A percentile compares a stretch with the other conserved stretches of the same genome.
Conservation (phyloP, 225 moss, liverwort and hornwort genomes). For the Takakia lepidozioides region DNA sequence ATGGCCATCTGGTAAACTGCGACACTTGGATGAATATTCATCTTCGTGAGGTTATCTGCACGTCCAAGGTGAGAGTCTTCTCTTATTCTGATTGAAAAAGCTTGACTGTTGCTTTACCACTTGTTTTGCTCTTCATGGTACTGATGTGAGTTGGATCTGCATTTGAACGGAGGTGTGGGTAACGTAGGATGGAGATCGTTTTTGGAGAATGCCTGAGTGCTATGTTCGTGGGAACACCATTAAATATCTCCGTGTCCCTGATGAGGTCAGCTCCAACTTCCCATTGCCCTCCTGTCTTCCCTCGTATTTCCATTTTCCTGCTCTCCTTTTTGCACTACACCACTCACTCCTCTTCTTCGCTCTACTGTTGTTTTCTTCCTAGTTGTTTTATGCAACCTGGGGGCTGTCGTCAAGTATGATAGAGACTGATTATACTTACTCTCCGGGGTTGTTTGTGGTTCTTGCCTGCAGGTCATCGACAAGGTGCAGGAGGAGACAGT, state of each 20-base stretch:
- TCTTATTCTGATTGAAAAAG: neutral
- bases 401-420: no score
- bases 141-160: no score
- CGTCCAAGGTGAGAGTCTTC: constrained; percentile 61
- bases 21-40: constrained; percentile 99
- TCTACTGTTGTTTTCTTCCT: no score
- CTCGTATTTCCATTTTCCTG: neutral
- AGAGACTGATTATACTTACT: neutral
- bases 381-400: no score
- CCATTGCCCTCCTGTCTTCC: neutral
- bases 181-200: constrained; percentile 87
- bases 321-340: neutral
- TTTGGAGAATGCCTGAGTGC: constrained; percentile 98
- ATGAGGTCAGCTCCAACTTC: constrained; percentile 45
- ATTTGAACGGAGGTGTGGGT: constrained; percentile 19
- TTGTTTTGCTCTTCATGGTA: neutral
- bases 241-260: constrained; percentile 86
- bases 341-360: neutral
- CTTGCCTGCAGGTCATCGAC: constrained; percentile 69
- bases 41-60: constrained; percentile 95
- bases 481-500: constrained; percentile 92
- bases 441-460: neutral
- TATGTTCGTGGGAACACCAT: constrained; percentile 95
- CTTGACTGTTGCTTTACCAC: no score
- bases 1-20: constrained; percentile 89